Evolutionary conservation across 495 filamentous ascomycete genomes (phyloP).

Genomic region (Oidiodendron maius): DNA sequence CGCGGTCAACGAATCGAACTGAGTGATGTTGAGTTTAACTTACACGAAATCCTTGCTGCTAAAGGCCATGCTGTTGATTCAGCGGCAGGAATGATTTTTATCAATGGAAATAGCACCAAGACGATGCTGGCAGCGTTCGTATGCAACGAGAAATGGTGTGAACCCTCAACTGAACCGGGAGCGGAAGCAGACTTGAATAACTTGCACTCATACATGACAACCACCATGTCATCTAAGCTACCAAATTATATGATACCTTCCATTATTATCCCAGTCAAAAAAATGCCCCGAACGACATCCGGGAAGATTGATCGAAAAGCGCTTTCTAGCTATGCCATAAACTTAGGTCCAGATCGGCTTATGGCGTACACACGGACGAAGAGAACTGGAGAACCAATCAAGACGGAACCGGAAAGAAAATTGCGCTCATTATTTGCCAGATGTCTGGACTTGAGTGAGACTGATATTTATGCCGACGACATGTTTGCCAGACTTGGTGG

Average conservation of each 20-base stretch:
- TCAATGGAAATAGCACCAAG: not conserved
- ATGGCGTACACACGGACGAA: no score
- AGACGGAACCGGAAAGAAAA: no score
- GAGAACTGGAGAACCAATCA: no score
- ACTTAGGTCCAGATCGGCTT: no score
- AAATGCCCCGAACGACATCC: constrained; percentile 8
- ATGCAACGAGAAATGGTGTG: not conserved
- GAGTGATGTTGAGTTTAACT: constrained; percentile 19
- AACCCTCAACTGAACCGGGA: no score
- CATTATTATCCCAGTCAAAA: constrained; percentile 10
- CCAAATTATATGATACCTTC: constrained; percentile 25
- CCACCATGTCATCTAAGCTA: constrained; percentile 1
- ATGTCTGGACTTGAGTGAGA: not conserved
- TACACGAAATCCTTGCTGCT: not conserved
- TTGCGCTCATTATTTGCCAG: no score
- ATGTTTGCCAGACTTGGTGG: constrained; percentile 60
- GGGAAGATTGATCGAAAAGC: constrained; percentile 7
- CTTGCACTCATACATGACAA: not conserved
- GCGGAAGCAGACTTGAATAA: not conserved
- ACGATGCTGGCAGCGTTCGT: not conserved
- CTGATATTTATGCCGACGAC: constrained; percentile 36
- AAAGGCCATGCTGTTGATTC: not conserved
- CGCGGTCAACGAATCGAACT: constrained; percentile 26
- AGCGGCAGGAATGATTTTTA: not conserved
- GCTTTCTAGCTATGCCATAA: no score